A percentile compares a stretch with the other conserved stretches of the same genome.
Conservation (phyloP, 2,329 filamentous ascomycete genomes). For the Ophiostoma himal-ulmi region DNA sequence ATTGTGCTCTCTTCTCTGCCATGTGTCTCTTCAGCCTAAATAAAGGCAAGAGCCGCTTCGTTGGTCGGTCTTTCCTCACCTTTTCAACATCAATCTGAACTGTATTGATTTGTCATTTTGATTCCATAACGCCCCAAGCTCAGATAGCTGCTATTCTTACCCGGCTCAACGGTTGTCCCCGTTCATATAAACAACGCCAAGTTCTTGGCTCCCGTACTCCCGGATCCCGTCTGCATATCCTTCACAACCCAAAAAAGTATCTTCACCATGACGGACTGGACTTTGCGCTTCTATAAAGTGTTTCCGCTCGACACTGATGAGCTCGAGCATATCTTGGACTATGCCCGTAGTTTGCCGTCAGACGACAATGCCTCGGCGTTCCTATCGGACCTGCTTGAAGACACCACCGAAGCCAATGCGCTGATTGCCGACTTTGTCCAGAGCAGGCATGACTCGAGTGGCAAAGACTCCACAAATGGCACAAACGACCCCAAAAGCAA, state of each 20-base stretch:
- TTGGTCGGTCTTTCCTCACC: neutral
- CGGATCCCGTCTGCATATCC: neutral
- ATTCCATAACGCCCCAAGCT: neutral
- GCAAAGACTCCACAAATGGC: neutral
- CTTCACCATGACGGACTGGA: constrained; percentile 8
- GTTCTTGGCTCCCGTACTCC: constrained; percentile 1
- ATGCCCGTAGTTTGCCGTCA: constrained; percentile 1
- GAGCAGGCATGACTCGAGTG: neutral
- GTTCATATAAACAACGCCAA: neutral
- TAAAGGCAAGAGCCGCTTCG: neutral
- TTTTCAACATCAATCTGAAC: neutral
- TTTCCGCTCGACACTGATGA: constrained; percentile 22
- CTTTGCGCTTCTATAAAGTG: constrained; percentile 14
- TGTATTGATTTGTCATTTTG: neutral
- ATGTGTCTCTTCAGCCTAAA: neutral
- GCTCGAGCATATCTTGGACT: constrained; percentile 17
- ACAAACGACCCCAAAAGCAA: neutral
- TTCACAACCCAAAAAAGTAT: neutral
- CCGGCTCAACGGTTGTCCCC: neutral
- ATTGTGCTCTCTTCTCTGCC: neutral
- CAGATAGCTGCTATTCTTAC: neutral
- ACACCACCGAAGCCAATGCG: constrained; percentile 7
- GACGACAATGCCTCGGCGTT: constrained; percentile 18
- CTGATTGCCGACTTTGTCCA: constrained; percentile 21
- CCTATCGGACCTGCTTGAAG: constrained; percentile 19